These are phyloP conservation scores for Lactarius evosmus DNA, from an alignment of 768 basidiomycete species.

Conservation along the genomic window DNA sequence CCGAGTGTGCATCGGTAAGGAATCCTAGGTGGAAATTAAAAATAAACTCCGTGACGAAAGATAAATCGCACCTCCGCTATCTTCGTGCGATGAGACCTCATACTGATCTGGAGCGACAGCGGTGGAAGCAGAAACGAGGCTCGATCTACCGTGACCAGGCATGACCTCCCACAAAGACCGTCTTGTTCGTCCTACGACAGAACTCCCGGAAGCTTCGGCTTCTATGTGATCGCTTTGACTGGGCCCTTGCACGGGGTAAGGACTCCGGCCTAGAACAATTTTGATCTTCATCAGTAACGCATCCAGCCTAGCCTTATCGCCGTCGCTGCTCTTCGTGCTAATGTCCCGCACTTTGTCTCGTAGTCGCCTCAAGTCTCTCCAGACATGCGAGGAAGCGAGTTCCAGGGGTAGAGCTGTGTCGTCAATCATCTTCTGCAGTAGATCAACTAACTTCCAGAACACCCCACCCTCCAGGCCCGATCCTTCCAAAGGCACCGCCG, in stretches of 20 bases:
- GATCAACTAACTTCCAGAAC: slow-evolving; percentile 1
- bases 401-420: neutral
- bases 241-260: too few relatives aligned
- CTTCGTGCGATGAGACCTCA: neutral
- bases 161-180: neutral
- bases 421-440: neutral
- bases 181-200: neutral
- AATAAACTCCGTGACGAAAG: neutral
- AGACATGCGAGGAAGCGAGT: neutral
- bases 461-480: neutral
- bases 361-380: neutral
- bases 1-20: neutral
- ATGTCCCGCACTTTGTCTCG: neutral
- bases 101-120: neutral
- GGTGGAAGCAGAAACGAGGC: neutral
- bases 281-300: neutral
- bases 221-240: neutral
- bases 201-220: neutral
- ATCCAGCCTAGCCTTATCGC: neutral
- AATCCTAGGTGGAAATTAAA: neutral
- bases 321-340: neutral
- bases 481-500: neutral
- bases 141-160: neutral
- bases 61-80: neutral
- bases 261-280: neutral